Conservation (phyloP, 1,139 yeast species). For the Taphrina flavorubra region DNA sequence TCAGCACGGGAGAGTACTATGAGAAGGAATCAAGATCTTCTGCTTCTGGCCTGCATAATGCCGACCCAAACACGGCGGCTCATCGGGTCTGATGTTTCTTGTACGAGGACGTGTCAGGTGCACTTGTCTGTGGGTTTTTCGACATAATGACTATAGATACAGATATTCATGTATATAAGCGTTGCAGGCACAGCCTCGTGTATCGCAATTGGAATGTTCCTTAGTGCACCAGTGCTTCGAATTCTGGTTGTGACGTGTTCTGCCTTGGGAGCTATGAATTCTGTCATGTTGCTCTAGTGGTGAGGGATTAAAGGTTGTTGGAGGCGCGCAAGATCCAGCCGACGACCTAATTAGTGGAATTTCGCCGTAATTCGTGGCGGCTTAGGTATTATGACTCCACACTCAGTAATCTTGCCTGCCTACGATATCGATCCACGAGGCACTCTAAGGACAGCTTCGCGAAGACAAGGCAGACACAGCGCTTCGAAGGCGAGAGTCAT, state of each 20-base stretch:
- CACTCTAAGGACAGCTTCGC: not conserved
- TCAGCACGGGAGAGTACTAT: slow-evolving; percentile 12
- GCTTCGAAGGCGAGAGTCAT: not conserved
- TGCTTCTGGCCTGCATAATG: slow-evolving; percentile 3
- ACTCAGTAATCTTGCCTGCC: slow-evolving; percentile 11
- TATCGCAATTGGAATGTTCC: too few species aligned
- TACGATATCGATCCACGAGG: not conserved
- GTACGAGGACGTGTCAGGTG: too few species aligned
- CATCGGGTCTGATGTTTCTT: not conserved
- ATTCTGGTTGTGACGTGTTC: too few species aligned
- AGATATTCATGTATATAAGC: not conserved
- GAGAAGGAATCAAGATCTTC: slow-evolving; percentile 18
- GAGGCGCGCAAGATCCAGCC: not conserved
- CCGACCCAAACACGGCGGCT: slow-evolving; percentile 1
- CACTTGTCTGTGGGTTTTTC: not conserved
- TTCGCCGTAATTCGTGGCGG: slow-evolving; percentile 11
- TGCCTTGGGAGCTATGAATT: too few species aligned
- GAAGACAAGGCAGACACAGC: not conserved
- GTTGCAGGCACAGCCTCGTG: too few species aligned
- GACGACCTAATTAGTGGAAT: slow-evolving; percentile 12
- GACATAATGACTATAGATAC: not conserved
- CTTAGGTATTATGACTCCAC: slow-evolving; percentile 23
- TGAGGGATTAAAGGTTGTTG: too few species aligned
- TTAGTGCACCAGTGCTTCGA: too few species aligned
- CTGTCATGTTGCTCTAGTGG: too few species aligned